Conservation (phyloP, 2,329 filamentous ascomycete species). For the Fusarium graminum region DNA sequence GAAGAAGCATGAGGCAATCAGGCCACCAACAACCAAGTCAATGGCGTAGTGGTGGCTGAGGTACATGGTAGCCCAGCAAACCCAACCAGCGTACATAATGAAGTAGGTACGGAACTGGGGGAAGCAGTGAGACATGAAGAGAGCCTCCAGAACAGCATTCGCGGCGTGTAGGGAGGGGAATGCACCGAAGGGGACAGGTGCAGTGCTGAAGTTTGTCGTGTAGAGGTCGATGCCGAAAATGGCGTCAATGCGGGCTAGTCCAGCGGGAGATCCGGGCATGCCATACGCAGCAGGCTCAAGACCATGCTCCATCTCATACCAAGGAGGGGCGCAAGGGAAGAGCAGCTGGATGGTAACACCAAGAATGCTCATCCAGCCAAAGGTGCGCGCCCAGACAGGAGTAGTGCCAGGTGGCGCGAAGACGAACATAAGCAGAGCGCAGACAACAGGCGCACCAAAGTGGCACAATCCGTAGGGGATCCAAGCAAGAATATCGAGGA, state of each 20-base stretch:
- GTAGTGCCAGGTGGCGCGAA: conserved; percentile 88
- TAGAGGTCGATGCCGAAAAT: conserved; percentile 94
- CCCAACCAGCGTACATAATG: conserved; percentile 87
- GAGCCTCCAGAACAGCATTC: conserved; percentile 87
- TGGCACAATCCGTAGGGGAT: conserved; percentile 92
- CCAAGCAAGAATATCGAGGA: conserved; percentile 91
- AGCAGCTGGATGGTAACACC: conserved; percentile 90
- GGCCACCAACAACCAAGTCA: conserved; percentile 87
- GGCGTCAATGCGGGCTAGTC: conserved; percentile 87
- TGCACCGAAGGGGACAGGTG: conserved; percentile 92
- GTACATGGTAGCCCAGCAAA: conserved; percentile 99
- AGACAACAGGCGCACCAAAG: conserved; percentile 86
- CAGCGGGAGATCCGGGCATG: conserved; percentile 89
- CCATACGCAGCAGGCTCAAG: conserved; percentile 92
- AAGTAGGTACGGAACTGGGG: conserved; percentile 84
- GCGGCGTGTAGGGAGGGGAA: conserved; percentile 95
- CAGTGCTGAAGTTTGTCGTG: conserved; percentile 90
- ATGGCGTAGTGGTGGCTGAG: conserved; percentile 97
- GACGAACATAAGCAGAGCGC: conserved; percentile 83
- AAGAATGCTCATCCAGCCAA: conserved; percentile 91
- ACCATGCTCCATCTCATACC: conserved; percentile 96
- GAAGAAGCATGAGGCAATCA: conserved; percentile 82
- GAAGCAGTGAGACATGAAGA: conserved; percentile 95
- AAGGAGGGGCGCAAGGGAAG: conserved; percentile 94
- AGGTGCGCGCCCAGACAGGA: conserved; percentile 85